Evolutionary conservation across 345 rosid genomes (phyloP).

Genomic region (Boechera stricta): DNA sequence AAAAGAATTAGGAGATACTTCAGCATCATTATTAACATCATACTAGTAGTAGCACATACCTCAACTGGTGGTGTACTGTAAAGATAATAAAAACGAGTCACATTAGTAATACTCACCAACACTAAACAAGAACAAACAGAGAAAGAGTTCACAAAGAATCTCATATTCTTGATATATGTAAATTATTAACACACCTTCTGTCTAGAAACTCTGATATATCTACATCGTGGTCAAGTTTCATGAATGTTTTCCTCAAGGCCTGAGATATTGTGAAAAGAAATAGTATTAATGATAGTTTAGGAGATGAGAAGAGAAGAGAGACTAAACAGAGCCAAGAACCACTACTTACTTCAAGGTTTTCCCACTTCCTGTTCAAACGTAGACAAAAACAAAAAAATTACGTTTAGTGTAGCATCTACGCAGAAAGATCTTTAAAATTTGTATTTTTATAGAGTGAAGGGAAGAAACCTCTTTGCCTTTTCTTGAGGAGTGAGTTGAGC

Average conservation of each 20-base stretch:
- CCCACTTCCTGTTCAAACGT: conserved; percentile 72
- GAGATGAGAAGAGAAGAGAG: background rate
- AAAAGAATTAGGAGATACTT: conserved; percentile 19
- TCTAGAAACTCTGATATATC: conserved; percentile 76
- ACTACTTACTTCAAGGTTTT: conserved; percentile 85
- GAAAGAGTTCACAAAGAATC: background rate
- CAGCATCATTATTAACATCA: conserved; percentile 25
- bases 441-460: background rate
- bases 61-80: conserved; percentile 71
- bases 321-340: conserved; percentile 24
- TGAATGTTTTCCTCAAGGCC: conserved; percentile 85
- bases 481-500: conserved; percentile 85
- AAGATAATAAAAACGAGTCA: conserved; percentile 26
- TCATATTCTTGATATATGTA: conserved; percentile 2
- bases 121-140: conserved; percentile 25
- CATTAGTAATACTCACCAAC: conserved; percentile 33
- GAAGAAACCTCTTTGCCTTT: conserved; percentile 72
- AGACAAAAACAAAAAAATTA: conserved; percentile 22
- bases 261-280: conserved; percentile 44
- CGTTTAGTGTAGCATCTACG: background rate
- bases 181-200: conserved; percentile 52
- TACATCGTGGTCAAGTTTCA: conserved; percentile 87
- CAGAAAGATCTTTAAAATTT: background rate
- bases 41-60: conserved; percentile 51
- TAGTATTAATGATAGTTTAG: background rate